Evolutionary conservation across 75 land plant genomes (phyloP).

Genomic region (Pinus albicaulis): DNA sequence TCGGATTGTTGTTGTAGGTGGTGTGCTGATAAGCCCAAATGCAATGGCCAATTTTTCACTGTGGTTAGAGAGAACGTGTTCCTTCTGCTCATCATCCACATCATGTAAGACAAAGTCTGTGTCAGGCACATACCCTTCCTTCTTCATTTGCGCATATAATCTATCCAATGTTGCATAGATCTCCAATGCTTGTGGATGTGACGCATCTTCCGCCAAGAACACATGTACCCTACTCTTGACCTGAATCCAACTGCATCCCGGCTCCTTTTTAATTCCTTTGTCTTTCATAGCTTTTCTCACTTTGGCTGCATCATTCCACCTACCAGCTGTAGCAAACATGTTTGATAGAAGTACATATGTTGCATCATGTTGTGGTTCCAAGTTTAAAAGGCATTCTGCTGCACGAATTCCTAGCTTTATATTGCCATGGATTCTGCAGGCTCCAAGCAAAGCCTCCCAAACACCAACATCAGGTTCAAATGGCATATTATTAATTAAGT

Average conservation of each 20-base stretch:
- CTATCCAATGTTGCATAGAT: constrained; percentile 19
- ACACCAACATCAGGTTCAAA: constrained; percentile 27
- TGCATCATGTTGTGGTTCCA: constrained; percentile 20
- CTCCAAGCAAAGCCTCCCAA: constrained; percentile 48
- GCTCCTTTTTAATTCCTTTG: constrained; percentile 6
- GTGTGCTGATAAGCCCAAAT: constrained; percentile 7
- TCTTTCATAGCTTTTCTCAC: constrained; percentile 6
- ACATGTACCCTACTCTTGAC: constrained; percentile 11
- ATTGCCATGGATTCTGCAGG: constrained; percentile 32
- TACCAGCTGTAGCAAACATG: constrained; percentile 11
- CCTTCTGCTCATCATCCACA: constrained; percentile 13
- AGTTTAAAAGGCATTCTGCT: constrained; percentile 17
- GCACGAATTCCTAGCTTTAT: constrained; percentile 25
- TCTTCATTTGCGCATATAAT: constrained; percentile 10
- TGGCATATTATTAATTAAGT: constrained; percentile 44
- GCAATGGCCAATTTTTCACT: constrained; percentile 12
- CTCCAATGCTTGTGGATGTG: constrained; percentile 16
- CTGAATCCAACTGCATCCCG: constrained; percentile 13
- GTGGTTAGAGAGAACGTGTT: constrained; percentile 3
- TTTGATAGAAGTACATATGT: constrained; percentile 10
- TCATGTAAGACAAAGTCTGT: constrained; percentile 7
- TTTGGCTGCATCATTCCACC: constrained; percentile 6
- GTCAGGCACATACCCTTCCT: constrained; percentile 19
- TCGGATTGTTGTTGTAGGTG: constrained; percentile 12
- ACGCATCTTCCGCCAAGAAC: constrained; percentile 16